phyloP scores from a whole-genome alignment of 345 rosid genomes.

The Gossypium arboreum region DNA sequence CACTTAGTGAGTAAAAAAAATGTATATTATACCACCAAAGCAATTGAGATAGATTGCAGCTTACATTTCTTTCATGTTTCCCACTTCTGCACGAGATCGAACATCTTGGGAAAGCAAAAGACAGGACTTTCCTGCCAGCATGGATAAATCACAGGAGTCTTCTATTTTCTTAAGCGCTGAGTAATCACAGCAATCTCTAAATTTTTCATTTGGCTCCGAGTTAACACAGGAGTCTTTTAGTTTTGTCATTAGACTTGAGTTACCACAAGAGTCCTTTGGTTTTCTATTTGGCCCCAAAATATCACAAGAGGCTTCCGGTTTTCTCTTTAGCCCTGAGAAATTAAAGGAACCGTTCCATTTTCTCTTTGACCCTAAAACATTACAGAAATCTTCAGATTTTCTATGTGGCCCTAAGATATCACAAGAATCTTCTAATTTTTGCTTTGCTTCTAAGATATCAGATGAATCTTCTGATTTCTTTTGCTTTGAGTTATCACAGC shows the following conservation, averaged over 20 bases:
- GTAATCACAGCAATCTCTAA: slow-evolving; percentile 20
- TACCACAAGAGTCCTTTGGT: not conserved
- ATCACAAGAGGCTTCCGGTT: not conserved
- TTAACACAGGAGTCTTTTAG: not conserved
- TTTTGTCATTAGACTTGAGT: not conserved
- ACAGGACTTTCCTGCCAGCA: slow-evolving; percentile 49
- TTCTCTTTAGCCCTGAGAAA: not conserved
- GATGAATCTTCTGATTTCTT: slow-evolving; percentile 27
- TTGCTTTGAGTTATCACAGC: slow-evolving; percentile 26
- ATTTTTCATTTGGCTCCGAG: slow-evolving; percentile 41
- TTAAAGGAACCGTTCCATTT: not conserved
- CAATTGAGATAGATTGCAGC: slow-evolving; percentile 23
- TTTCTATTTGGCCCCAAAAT: not conserved
- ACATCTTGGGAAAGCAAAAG: slow-evolving; percentile 58
- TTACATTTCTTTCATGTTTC: slow-evolving; percentile 72
- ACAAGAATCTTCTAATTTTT: slow-evolving; percentile 3
- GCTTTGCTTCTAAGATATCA: not conserved
- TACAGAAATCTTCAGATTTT: not conserved
- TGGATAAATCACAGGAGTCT: slow-evolving; percentile 8
- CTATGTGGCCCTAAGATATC: not conserved
- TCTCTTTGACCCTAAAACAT: not conserved
- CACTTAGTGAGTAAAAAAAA: slow-evolving; percentile 11
- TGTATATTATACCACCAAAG: slow-evolving; percentile 15
- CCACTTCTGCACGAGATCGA: slow-evolving; percentile 50
- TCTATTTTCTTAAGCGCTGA: not conserved